Percentiles rank a stretch among this genome's conserved stretches.
These are phyloP conservation scores for Boletus speciosus DNA, from an alignment of 768 basidiomycete species.

Conservation along the genomic window DNA sequence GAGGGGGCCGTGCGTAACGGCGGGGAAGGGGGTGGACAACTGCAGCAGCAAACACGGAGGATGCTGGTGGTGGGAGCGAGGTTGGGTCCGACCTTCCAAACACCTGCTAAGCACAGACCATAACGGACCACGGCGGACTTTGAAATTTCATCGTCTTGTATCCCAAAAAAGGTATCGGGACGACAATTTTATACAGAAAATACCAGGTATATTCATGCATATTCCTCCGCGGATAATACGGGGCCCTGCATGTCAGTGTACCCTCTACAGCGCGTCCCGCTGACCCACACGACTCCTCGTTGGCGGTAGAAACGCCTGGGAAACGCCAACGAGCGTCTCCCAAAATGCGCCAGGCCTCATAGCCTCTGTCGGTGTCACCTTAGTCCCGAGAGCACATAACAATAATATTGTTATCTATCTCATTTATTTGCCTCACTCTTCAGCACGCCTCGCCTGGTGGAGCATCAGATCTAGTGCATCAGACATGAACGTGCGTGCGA, in stretches of 20 bases:
- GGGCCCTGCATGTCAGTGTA: not conserved
- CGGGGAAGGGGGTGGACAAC: conserved; percentile 39
- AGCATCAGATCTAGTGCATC: conserved; percentile 11
- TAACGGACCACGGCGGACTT: conserved; percentile 35
- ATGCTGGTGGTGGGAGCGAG: conserved; percentile 60
- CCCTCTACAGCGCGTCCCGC: not conserved
- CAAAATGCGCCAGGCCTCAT: not conserved
- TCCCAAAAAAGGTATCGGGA: conserved; percentile 13
- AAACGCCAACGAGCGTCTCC: not conserved
- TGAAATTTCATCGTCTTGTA: conserved; percentile 24
- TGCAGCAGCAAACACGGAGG: conserved; percentile 30
- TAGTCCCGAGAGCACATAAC: not conserved
- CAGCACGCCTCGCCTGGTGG: conserved; percentile 17
- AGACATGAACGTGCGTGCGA: conserved; percentile 26
- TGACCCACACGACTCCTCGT: not conserved
- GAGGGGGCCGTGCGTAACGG: conserved; percentile 44
- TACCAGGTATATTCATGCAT: not conserved
- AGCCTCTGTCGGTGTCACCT: not conserved
- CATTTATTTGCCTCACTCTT: not conserved
- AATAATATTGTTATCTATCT: not conserved
- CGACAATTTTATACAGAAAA: conserved; percentile 21
- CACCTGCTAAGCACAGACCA: conserved; percentile 38
- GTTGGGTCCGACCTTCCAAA: conserved; percentile 44
- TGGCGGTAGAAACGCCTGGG: not conserved
- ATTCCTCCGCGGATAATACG: conserved; percentile 9